Base-by-base conservation (phyloP, 306 rosid genomes). In the Myrica gale region DNA sequence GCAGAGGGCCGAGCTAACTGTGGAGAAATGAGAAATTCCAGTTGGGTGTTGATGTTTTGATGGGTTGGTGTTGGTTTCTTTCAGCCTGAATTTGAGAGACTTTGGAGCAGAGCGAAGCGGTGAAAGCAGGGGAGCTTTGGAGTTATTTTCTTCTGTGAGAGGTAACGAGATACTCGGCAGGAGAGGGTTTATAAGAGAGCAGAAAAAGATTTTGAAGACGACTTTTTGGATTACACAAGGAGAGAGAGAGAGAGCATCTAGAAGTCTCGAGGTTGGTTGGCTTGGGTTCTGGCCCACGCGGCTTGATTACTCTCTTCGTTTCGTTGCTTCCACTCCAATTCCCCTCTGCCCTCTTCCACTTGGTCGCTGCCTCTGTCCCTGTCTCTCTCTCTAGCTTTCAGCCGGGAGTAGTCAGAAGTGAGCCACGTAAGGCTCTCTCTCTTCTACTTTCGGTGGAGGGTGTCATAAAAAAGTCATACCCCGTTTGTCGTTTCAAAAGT, bases 371-470 rank as follows among this genome's bases (percentile, higher is more conserved):
- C 32, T 26, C 32, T 26, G 32, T 52, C 53, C 44, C 55, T 41
- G n/a, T 19, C 32, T 42, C 46, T 53, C 61, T 76, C 8, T 7
- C 57, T 52, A 61, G 0, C 68, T 81, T 76, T 74, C 82, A 73
- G 32, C 43, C 58, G 65, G 63, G 65, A 9, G 62, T 8, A 0
- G 32, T 21, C 65, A 21, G 13, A 10, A 57, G 80, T 53, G 66
- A 75, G 75, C 87, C 91, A 85, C 84, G 85, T 79, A 60, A 15
- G 72, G 52, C 7, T 15, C 41, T 57, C 46, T 66, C 71, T 6
- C 73, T 56, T 77, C 68, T 84, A 84, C 96, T 90, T 90, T 90
- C 96, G 96, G 96, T 77, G 89, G 55, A 73, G 55, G 77, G 23
- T 74, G 83, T 68, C 79, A 63, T 39, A 47, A 70, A 72, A 73